Percentiles rank a stretch among this genome's conserved stretches.
phyloP scores from a whole-genome alignment of 306 rosid genomes.

The Phaseolus lunatus region DNA sequence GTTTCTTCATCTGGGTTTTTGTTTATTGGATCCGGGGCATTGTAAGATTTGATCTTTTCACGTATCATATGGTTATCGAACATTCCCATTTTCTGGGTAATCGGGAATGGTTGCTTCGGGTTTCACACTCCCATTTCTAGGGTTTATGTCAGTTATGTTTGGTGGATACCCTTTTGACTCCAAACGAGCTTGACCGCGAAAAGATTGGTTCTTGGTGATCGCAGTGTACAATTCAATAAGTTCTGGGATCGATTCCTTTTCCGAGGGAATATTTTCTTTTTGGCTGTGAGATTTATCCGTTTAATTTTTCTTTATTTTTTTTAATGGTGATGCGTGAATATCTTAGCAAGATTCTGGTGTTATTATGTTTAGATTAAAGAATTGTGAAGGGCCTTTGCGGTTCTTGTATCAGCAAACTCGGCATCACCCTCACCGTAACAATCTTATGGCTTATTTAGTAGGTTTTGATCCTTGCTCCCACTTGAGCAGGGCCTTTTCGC shows the following conservation, averaged over 20 bases:
- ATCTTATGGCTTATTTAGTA: constrained; percentile 49
- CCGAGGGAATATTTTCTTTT: constrained; percentile 36
- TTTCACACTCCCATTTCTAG: constrained; percentile 30
- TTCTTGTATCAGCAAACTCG: constrained; percentile 47
- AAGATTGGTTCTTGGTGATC: constrained; percentile 36
- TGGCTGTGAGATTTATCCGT: constrained; percentile 26
- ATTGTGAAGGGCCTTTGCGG: constrained; percentile 43
- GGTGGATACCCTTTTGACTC: constrained; percentile 34
- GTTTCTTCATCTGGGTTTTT: constrained; percentile 23
- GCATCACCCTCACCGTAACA: constrained; percentile 15
- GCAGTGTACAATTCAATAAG: constrained; percentile 25
- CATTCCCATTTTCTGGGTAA: neutral
- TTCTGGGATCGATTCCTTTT: constrained; percentile 38
- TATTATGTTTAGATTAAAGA: constrained; percentile 59
- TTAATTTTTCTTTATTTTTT: constrained; percentile 10
- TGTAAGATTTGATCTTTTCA: constrained; percentile 24
- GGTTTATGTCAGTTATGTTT: constrained; percentile 46
- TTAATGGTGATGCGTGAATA: constrained; percentile 45
- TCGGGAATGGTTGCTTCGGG: constrained; percentile 22
- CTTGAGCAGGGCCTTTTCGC: constrained; percentile 45
- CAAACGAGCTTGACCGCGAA: constrained; percentile 23
- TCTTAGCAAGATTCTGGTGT: constrained; percentile 41
- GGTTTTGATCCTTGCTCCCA: constrained; percentile 52
- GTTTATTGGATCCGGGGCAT: constrained; percentile 26
- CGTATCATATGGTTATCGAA: constrained; percentile 6